Percentiles rank a stretch among this genome's conserved stretches.
phyloP scores from a whole-genome alignment of 2,329 filamentous ascomycete genomes.

The Fusarium tjaetaba region DNA sequence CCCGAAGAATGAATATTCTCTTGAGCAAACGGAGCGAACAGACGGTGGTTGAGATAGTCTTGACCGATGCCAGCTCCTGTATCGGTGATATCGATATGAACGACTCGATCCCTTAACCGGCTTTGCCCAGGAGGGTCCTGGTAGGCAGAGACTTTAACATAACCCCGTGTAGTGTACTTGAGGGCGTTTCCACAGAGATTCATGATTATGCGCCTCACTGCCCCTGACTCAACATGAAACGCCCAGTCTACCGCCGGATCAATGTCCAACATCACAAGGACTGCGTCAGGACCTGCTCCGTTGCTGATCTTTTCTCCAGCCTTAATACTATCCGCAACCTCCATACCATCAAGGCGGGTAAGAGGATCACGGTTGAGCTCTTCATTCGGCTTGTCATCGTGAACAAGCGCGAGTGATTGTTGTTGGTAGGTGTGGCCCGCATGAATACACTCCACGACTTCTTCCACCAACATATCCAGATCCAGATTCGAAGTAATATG shows the following conservation, averaged over 20 bases:
- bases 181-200: conserved; percentile 71
- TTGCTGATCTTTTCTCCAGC: neutral
- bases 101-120: conserved; percentile 9
- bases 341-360: conserved; percentile 22
- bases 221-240: conserved; percentile 64
- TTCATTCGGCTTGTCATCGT: neutral
- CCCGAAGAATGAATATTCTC: conserved; percentile 69
- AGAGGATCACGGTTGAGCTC: neutral
- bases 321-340: conserved; percentile 8
- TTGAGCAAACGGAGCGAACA: conserved; percentile 73
- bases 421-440: conserved; percentile 49
- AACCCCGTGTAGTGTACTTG: conserved; percentile 63
- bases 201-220: conserved; percentile 64
- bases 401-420: conserved; percentile 22
- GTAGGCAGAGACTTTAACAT: conserved; percentile 44
- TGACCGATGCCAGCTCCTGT: conserved; percentile 73
- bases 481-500: conserved; percentile 21
- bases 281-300: conserved; percentile 5
- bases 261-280: conserved; percentile 49
- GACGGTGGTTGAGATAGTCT: conserved; percentile 67
- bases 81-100: conserved; percentile 64
- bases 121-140: conserved; percentile 24
- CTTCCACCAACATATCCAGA: conserved; percentile 55
- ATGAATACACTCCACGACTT: conserved; percentile 59
- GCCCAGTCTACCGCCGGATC: conserved; percentile 59